Conservation (phyloP, 495 filamentous ascomycete genomes). For the Hyaloscypha finlandica region DNA sequence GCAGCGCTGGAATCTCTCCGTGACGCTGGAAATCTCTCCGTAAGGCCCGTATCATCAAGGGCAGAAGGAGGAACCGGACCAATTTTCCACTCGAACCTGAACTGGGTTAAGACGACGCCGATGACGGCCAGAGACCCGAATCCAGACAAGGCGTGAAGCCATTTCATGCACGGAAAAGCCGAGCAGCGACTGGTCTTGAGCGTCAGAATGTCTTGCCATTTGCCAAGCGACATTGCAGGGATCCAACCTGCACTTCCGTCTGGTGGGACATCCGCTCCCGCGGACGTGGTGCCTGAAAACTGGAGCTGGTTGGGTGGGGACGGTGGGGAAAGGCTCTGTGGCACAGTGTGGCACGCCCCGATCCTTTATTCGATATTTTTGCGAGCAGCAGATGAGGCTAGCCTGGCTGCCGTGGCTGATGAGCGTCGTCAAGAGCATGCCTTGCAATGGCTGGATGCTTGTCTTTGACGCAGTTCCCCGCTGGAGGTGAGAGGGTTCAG, state of each 20-base stretch:
- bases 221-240: background rate
- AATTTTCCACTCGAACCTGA: background rate
- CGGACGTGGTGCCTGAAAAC: background rate
- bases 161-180: constrained; percentile 9
- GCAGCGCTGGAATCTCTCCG: no score
- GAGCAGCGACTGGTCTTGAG: background rate
- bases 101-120: background rate
- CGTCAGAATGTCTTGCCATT: background rate
- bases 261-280: constrained; percentile 6
- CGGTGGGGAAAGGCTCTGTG: background rate
- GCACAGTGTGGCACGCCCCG: background rate
- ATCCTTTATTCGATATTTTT: no score
- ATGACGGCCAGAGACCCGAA: background rate
- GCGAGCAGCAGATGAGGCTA: no score
- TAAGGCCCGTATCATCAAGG: no score
- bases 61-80: no score
- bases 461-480: no score
- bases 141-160: background rate
- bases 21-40: no score
- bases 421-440: no score
- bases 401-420: no score
- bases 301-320: background rate
- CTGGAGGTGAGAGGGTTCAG: no score
- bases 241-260: background rate
- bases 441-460: no score